Conservation (phyloP, 768 basidiomycete species). For the Hirschioporus abietinus region DNA sequence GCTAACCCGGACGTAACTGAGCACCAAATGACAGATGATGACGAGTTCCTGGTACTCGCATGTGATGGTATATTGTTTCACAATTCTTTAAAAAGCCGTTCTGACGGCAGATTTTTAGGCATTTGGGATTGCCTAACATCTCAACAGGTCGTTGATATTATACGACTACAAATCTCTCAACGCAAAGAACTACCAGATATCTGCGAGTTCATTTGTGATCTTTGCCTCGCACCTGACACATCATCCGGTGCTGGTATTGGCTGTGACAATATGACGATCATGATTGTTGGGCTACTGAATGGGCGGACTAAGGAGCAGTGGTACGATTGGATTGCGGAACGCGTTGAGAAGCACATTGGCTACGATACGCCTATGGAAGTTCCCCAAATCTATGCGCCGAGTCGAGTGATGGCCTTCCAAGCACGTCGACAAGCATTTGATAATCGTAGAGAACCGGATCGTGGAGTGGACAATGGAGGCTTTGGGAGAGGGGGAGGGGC, state of each 20-base stretch:
- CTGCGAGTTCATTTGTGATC: slow-evolving; percentile 84
- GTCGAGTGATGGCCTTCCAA: slow-evolving; percentile 57
- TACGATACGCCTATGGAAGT: slow-evolving; percentile 70
- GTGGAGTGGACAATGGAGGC: slow-evolving; percentile 26
- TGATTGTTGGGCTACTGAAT: slow-evolving; percentile 83
- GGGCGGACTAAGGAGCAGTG: slow-evolving; percentile 89
- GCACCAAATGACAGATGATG: slow-evolving; percentile 80
- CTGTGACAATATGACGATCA: slow-evolving; percentile 98
- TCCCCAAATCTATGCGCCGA: slow-evolving; percentile 71
- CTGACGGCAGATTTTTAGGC: slow-evolving; percentile 42
- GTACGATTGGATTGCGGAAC: slow-evolving; percentile 83
- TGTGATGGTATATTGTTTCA: slow-evolving; percentile 73
- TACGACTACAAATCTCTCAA: slow-evolving; percentile 76
- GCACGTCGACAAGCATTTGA: slow-evolving; percentile 56
- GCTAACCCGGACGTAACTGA: slow-evolving; percentile 85
- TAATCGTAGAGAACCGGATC: slow-evolving; percentile 32
- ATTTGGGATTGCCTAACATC: slow-evolving; percentile 98
- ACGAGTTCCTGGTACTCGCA: slow-evolving; percentile 94
- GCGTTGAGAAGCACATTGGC: slow-evolving; percentile 72
- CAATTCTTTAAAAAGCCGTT: slow-evolving; percentile 4
- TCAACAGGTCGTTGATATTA: slow-evolving; percentile 87
- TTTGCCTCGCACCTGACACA: slow-evolving; percentile 91
- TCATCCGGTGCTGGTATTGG: slow-evolving; percentile 89
- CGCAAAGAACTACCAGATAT: slow-evolving; percentile 79
- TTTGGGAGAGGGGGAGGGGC: slow-evolving; percentile 26